A percentile compares a stretch with the other conserved stretches of the same genome.
These are phyloP conservation scores for Nothophaeocryptopus gaeumannii DNA, from an alignment of 2,329 filamentous ascomycete genomes.

Conservation along the genomic window DNA sequence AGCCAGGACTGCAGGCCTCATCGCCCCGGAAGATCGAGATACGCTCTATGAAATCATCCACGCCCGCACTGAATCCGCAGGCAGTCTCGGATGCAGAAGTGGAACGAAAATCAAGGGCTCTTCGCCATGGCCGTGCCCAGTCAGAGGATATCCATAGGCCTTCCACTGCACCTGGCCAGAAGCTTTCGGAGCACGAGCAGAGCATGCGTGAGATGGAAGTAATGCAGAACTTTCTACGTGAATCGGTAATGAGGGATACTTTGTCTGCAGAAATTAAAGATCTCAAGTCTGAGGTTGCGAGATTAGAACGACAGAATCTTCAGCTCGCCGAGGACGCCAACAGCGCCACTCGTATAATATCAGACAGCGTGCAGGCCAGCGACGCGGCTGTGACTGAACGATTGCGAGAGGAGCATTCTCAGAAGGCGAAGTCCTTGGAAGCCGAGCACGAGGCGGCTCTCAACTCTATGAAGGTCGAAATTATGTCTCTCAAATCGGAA, in stretches of 20 bases:
- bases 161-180: conserved; percentile 19
- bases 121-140: conserved; percentile 24
- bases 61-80: conserved; percentile 21
- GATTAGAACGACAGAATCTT: conserved; percentile 23
- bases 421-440: conserved; percentile 9
- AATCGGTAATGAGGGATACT: conserved; percentile 25
- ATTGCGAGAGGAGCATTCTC: neutral
- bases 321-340: conserved; percentile 1
- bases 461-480: conserved; percentile 22
- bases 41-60: conserved; percentile 19
- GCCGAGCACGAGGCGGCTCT: conserved; percentile 20
- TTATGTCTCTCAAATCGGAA: conserved; percentile 26
- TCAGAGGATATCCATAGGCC: conserved; percentile 22
- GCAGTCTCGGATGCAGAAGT: conserved; percentile 27
- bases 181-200: conserved; percentile 22
- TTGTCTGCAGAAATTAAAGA: conserved; percentile 26
- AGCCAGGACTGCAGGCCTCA: conserved; percentile 13
- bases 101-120: conserved; percentile 19
- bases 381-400: neutral
- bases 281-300: conserved; percentile 25
- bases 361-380: neutral
- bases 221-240: conserved; percentile 30
- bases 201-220: conserved; percentile 29
- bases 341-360: neutral
- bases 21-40: conserved; percentile 30